A percentile compares a stretch with the other conserved stretches of the same genome.
These are phyloP conservation scores for Fusarium chlamydosporum DNA, from an alignment of 2,329 filamentous ascomycete genomes.

Conservation along the genomic window DNA sequence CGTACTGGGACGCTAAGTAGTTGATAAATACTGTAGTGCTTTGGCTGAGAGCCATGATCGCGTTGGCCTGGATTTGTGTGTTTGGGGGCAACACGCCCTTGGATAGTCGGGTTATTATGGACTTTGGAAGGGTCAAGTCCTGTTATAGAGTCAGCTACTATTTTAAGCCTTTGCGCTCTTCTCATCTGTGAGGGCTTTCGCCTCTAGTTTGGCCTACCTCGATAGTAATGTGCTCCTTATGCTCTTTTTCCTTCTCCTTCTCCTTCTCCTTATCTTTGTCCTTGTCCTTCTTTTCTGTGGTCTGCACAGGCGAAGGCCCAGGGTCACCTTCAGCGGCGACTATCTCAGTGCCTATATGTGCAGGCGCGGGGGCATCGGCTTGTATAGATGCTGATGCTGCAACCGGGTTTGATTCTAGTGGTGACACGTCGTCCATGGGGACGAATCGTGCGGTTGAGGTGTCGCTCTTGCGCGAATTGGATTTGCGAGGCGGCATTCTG, in stretches of 20 bases:
- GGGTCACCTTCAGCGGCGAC: slow-evolving; percentile 13
- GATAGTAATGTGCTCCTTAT: slow-evolving; percentile 61
- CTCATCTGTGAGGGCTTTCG: not conserved
- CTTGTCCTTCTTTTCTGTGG: slow-evolving; percentile 53
- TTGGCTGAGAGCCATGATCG: slow-evolving; percentile 82
- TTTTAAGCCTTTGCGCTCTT: not conserved
- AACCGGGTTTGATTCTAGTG: slow-evolving; percentile 38
- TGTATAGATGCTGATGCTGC: slow-evolving; percentile 39
- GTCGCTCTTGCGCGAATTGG: slow-evolving; percentile 64
- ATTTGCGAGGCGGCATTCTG: slow-evolving; percentile 70
- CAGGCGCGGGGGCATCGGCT: slow-evolving; percentile 28
- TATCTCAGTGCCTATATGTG: slow-evolving; percentile 24
- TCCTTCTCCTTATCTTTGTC: slow-evolving; percentile 50
- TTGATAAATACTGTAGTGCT: slow-evolving; percentile 88
- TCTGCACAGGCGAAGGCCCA: slow-evolving; percentile 46
- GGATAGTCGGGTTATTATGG: slow-evolving; percentile 82
- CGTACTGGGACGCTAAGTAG: slow-evolving; percentile 81
- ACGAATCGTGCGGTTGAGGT: slow-evolving; percentile 62
- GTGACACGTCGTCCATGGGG: slow-evolving; percentile 59
- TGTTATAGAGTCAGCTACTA: slow-evolving; percentile 51
- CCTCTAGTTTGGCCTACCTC: slow-evolving; percentile 61
- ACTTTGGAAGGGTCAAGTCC: slow-evolving; percentile 84
- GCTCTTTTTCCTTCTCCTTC: slow-evolving; percentile 46
- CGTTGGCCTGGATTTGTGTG: slow-evolving; percentile 87
- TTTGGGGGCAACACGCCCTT: slow-evolving; percentile 85